phyloP scores from a whole-genome alignment of 352 stramenopile genomes.

The Phytophthora pini region DNA sequence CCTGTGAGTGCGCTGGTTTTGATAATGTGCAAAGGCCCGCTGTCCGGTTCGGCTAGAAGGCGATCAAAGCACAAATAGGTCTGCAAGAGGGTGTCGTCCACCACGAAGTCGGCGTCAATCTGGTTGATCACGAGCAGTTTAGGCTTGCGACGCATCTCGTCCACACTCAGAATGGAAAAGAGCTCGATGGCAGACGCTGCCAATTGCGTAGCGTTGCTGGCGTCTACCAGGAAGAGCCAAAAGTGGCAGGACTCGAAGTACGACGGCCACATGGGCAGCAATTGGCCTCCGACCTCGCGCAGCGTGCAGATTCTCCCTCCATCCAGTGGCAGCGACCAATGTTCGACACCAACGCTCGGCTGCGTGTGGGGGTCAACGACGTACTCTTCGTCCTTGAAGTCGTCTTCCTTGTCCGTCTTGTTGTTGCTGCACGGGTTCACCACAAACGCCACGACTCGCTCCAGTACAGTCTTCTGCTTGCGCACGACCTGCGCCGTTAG shows the following conservation, averaged over 20 bases:
- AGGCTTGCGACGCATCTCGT: slow-evolving; percentile 61
- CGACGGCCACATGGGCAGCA: slow-evolving; percentile 76
- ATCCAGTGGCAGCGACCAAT: slow-evolving; percentile 57
- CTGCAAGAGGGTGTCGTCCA: slow-evolving; percentile 58
- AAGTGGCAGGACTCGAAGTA: slow-evolving; percentile 74
- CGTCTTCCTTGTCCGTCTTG: slow-evolving; percentile 11
- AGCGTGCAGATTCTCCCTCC: slow-evolving; percentile 42
- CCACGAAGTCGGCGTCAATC: slow-evolving; percentile 54
- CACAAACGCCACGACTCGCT: slow-evolving; percentile 44
- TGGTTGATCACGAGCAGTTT: slow-evolving; percentile 80
- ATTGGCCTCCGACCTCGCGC: slow-evolving; percentile 67
- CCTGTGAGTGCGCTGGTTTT: slow-evolving; percentile 68
- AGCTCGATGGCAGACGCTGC: slow-evolving; percentile 63
- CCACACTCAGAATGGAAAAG: slow-evolving; percentile 62
- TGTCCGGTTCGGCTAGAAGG: slow-evolving; percentile 42
- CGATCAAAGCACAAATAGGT: slow-evolving; percentile 64
- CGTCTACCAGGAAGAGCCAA: slow-evolving; percentile 76
- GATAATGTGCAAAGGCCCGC: slow-evolving; percentile 52
- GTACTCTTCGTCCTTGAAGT: slow-evolving; percentile 21
- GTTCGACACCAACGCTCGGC: slow-evolving; percentile 70
- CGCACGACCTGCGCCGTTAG: slow-evolving; percentile 51
- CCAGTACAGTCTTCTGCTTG: slow-evolving; percentile 50
- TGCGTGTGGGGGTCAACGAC: slow-evolving; percentile 49
- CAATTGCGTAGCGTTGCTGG: slow-evolving; percentile 60
- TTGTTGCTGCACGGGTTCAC: slow-evolving; percentile 19